Percentiles rank a stretch among this genome's conserved stretches.
Evolutionary conservation across 129 eudicot species (phyloP).

Genomic region (Cynara cardunculus): DNA sequence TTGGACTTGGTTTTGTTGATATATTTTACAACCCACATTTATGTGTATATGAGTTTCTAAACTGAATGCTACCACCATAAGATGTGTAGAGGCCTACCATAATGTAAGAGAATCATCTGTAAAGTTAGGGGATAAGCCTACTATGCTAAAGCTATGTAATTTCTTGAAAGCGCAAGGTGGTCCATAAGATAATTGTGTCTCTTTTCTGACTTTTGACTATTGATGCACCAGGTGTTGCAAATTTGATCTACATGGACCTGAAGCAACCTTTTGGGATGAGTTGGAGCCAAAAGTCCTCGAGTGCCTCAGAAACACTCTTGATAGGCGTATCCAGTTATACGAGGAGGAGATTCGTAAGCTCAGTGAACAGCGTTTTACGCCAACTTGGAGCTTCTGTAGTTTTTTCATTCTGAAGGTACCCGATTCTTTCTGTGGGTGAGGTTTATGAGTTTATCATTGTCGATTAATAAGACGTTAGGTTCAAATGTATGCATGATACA

Average conservation of each 20-base stretch:
- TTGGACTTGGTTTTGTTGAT: background rate
- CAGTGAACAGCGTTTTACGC: conserved; percentile 90
- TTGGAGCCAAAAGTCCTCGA: conserved; percentile 77
- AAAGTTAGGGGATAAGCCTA: too few species aligned
- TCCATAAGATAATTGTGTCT: background rate
- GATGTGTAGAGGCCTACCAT: background rate
- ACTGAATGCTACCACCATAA: background rate
- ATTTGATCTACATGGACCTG: conserved; percentile 66
- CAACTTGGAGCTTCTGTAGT: conserved; percentile 88
- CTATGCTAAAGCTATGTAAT: too few species aligned
- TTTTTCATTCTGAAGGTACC: conserved; percentile 84
- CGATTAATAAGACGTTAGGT: background rate
- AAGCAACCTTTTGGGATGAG: conserved; percentile 82
- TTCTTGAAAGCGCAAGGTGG: background rate
- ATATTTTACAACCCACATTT: background rate
- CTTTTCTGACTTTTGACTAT: conserved; percentile 17
- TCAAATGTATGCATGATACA: background rate
- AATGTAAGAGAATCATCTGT: background rate
- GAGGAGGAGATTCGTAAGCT: conserved; percentile 96
- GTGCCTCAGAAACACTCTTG: conserved; percentile 76
- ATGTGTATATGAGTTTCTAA: background rate
- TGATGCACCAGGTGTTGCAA: conserved; percentile 78
- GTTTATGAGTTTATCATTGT: background rate
- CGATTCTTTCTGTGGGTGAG: background rate
- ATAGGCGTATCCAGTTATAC: conserved; percentile 81